Percentiles rank a stretch among this genome's conserved stretches.
phyloP scores from a whole-genome alignment of 495 filamentous ascomycete species.

The Penicillium pancosmium region DNA sequence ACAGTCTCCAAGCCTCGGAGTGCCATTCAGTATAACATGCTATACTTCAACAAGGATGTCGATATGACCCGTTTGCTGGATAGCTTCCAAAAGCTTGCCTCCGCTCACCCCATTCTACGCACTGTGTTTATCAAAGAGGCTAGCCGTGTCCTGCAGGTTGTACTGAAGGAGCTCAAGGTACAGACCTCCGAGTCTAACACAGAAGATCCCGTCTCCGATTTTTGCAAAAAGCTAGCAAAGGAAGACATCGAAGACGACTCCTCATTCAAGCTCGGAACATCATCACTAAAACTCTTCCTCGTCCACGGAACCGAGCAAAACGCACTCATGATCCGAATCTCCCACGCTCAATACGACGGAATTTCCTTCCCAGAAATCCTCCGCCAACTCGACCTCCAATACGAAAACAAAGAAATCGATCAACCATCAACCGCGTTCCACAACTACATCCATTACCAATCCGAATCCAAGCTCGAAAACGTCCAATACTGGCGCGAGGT shows the following conservation, averaged over 20 bases:
- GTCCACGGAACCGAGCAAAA: conserved; percentile 42
- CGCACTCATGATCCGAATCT: conserved; percentile 56
- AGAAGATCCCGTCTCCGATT: conserved; percentile 34
- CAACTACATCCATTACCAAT: conserved; percentile 37
- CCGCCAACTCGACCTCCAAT: conserved; percentile 48
- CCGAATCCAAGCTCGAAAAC: conserved; percentile 12
- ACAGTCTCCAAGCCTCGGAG: conserved; percentile 46
- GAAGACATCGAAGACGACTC: conserved; percentile 15
- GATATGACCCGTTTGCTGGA: conserved; percentile 25
- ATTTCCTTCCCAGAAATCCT: conserved; percentile 60
- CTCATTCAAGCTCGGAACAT: conserved; percentile 54
- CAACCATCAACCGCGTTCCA: conserved; percentile 33
- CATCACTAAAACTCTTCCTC: conserved; percentile 24
- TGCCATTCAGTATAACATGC: conserved; percentile 43
- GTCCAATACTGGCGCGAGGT: conserved; percentile 51
- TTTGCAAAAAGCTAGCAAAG: conserved; percentile 40
- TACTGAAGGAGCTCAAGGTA: conserved; percentile 45
- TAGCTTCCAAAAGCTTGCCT: conserved; percentile 41
- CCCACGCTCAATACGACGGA: conserved; percentile 69
- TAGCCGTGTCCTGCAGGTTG: conserved; percentile 46
- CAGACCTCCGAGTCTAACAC: conserved; percentile 38
- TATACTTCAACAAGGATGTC: conserved; percentile 32
- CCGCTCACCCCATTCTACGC: conserved; percentile 60
- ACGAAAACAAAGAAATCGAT: not conserved
- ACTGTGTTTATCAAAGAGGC: conserved; percentile 59